A percentile compares a stretch with the other conserved stretches of the same genome.
phyloP scores from a whole-genome alignment of 768 basidiomycete genomes.

The Sporobolomyces pararoseus region DNA sequence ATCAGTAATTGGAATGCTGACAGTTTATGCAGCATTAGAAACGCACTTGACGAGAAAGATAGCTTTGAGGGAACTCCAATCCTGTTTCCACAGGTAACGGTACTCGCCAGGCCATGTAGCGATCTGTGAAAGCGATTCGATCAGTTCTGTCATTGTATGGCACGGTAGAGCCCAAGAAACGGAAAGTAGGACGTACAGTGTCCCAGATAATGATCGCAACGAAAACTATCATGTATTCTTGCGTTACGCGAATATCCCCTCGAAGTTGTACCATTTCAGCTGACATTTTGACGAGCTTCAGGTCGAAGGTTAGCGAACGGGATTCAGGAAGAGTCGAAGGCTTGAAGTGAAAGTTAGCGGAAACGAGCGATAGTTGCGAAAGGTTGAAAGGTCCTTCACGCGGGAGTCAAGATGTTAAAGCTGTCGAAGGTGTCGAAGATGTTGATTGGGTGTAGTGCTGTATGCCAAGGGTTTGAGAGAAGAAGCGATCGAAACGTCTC shows the following conservation, averaged over 20 bases:
- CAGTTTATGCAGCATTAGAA: neutral
- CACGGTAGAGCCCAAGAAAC: neutral
- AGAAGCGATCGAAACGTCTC: too few species aligned
- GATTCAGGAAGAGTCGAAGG: neutral
- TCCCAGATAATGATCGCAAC: slow-evolving; percentile 18
- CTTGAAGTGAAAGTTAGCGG: too few species aligned
- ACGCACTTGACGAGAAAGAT: slow-evolving; percentile 17
- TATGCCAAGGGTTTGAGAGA: too few species aligned
- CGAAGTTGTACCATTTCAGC: neutral
- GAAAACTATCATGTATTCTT: slow-evolving; percentile 1
- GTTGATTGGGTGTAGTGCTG: too few species aligned
- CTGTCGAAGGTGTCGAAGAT: too few species aligned
- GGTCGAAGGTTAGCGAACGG: neutral
- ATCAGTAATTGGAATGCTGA: too few species aligned
- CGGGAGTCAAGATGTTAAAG: too few species aligned
- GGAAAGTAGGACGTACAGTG: neutral
- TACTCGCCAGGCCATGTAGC: slow-evolving; percentile 8
- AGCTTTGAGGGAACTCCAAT: neutral
- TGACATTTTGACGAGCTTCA: neutral
- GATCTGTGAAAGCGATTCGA: too few species aligned
- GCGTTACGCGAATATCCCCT: neutral
- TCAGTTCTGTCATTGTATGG: too few species aligned
- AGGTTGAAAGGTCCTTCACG: neutral
- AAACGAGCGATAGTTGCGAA: neutral
- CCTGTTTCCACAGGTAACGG: slow-evolving; percentile 5